Evolutionary conservation across 2,329 filamentous ascomycete genomes (phyloP), one percentile per base, ranked within the genome.

Genomic region (Thielaviopsis euricoi): DNA sequence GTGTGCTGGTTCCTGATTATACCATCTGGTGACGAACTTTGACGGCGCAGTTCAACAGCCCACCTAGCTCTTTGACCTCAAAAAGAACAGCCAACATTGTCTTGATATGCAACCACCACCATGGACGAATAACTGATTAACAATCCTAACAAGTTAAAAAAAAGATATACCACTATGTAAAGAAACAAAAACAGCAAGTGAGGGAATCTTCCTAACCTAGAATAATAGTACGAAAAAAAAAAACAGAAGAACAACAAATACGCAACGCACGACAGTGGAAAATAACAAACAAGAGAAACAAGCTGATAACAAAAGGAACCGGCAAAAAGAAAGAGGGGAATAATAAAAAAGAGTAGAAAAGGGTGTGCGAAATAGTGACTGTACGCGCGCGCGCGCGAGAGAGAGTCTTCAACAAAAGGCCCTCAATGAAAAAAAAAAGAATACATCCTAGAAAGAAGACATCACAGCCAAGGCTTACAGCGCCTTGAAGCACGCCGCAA

Each of bases 401-500:
- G n/a, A n/a, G n/a, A n/a, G n/a, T n/a, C n/a, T n/a, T n/a, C 40
- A 48, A 23, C 40, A 29, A 12, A 48, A 2, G 29, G 29, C 29
- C 29, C n/a, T n/a, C n/a, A n/a, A n/a, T n/a, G n/a, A n/a, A n/a
- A n/a, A n/a, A n/a, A n/a, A n/a, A n/a, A n/a, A n/a, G n/a, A n/a
- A n/a, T n/a, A n/a, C n/a, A n/a, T n/a, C n/a, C n/a, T n/a, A n/a
- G n/a, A n/a, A n/a, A n/a, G n/a, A n/a, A n/a, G n/a, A n/a, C n/a
- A n/a, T n/a, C n/a, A n/a, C n/a, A n/a, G n/a, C n/a, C n/a, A 53
- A 53, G 22, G 19, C 19, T 40, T 57, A 60, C 13, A 53, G 37
- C 17, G 52, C 46, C 68, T 71, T 70, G 56, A 73, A 64, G 58
- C 66, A 67, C 50, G 70, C 69, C n/a, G 71, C 65, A 56, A 82